Evolutionary conservation across 768 basidiomycete species (phyloP).

Genomic region (Saitozyma sp.): DNA sequence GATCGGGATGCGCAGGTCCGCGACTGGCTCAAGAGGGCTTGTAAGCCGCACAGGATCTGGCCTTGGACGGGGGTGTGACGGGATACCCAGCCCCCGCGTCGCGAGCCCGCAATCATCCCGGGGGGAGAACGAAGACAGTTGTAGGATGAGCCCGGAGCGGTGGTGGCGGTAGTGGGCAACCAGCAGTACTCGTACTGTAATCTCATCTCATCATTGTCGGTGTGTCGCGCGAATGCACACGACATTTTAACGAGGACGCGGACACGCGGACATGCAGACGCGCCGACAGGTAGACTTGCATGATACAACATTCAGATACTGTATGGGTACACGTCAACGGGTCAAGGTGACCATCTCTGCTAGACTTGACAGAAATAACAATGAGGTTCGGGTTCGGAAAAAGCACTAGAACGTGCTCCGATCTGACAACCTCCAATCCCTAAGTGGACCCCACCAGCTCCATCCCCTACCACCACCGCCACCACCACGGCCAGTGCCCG

Average conservation of each 20-base stretch:
- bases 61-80: conserved; percentile 31
- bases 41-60: conserved; percentile 39
- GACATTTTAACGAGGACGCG: neutral
- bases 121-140: no score
- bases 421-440: conserved; percentile 45
- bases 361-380: neutral
- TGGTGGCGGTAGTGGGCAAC: neutral
- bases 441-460: conserved; percentile 53
- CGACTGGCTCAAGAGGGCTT: conserved; percentile 43
- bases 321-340: no score
- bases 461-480: conserved; percentile 23
- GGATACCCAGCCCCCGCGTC: neutral
- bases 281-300: no score
- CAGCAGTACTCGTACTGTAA: neutral
- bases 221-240: neutral
- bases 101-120: no score
- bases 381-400: no score
- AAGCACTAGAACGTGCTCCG: conserved; percentile 27
- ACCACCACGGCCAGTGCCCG: neutral
- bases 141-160: no score
- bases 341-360: no score
- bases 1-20: conserved; percentile 37
- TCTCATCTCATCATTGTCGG: neutral
- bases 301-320: no score
- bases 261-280: no score